A percentile compares a stretch with the other conserved stretches of the same genome.
phyloP scores from a whole-genome alignment of 805 yeast genomes.

The Metschnikowia santaceciliae region DNA sequence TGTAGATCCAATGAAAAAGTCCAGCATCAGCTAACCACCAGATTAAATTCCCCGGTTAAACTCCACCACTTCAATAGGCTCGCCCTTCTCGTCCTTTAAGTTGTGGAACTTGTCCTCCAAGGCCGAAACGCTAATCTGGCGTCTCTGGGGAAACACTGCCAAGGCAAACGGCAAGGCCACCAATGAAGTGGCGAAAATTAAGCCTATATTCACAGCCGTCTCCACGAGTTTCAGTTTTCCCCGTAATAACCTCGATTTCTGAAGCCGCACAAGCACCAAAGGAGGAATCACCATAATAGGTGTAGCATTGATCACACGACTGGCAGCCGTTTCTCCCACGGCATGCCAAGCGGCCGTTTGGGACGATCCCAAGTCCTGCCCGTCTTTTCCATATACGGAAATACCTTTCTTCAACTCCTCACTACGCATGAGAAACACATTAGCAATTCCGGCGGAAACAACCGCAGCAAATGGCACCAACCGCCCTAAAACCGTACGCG shows the following conservation, averaged over 20 bases:
- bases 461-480: slow-evolving; percentile 98
- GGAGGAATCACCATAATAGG: slow-evolving; percentile 98
- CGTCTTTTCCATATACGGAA: slow-evolving; percentile 58
- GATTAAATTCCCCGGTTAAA: slow-evolving; percentile 91
- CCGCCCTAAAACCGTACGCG: slow-evolving; percentile 72
- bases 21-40: background rate
- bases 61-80: slow-evolving; percentile 55
- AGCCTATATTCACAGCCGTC: slow-evolving; percentile 73
- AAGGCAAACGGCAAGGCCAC: slow-evolving; percentile 90
- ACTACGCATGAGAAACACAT: slow-evolving; percentile 94
- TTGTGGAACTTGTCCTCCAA: slow-evolving; percentile 64
- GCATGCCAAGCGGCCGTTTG: slow-evolving; percentile 87
- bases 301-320: slow-evolving; percentile 92
- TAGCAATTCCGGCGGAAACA: slow-evolving; percentile 93
- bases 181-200: slow-evolving; percentile 81
- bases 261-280: slow-evolving; percentile 71
- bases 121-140: slow-evolving; percentile 51
- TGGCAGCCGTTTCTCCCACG: slow-evolving; percentile 94
- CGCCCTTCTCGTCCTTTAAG: slow-evolving; percentile 60
- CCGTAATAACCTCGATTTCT: slow-evolving; percentile 57
- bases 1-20: background rate
- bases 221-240: slow-evolving; percentile 64
- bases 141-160: slow-evolving; percentile 92
- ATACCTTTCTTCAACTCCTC: slow-evolving; percentile 89
- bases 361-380: slow-evolving; percentile 64